Percentiles rank a stretch among this genome's conserved stretches.
Evolutionary conservation across 257 asterid species (phyloP).

Genomic region (Solanum neorickii): DNA sequence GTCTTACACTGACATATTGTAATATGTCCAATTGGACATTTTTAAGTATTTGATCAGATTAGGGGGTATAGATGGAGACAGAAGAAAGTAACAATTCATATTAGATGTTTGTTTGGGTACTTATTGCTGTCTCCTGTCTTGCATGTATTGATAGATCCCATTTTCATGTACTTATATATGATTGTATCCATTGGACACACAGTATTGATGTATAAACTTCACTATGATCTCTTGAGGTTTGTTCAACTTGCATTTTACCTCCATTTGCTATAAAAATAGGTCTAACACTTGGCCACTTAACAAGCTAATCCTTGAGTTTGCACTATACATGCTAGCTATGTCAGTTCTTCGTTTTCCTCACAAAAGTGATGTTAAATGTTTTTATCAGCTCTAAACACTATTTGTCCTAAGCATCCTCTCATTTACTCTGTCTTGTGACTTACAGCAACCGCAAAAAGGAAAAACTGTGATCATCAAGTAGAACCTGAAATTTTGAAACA

Average conservation of each 20-base stretch:
- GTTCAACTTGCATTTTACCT: neutral
- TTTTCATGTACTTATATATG: neutral
- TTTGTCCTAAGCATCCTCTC: neutral
- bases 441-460: slow-evolving; percentile 41
- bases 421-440: neutral
- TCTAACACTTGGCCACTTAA: neutral
- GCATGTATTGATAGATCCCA: neutral
- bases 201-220: neutral
- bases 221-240: neutral
- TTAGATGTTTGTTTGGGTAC: neutral
- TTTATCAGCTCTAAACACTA: neutral
- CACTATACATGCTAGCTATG: neutral
- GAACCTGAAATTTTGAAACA: slow-evolving; percentile 38
- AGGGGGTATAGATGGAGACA: neutral
- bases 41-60: neutral
- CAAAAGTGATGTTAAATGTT: neutral
- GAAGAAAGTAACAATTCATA: neutral
- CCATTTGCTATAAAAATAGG: neutral
- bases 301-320: neutral
- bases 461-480: slow-evolving; percentile 19
- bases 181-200: neutral
- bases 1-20: neutral
- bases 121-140: neutral
- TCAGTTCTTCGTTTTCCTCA: neutral
- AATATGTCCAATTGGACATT: neutral